Base-by-base conservation (phyloP, 345 rosid genomes). In the Lepidium aucheri region DNA sequence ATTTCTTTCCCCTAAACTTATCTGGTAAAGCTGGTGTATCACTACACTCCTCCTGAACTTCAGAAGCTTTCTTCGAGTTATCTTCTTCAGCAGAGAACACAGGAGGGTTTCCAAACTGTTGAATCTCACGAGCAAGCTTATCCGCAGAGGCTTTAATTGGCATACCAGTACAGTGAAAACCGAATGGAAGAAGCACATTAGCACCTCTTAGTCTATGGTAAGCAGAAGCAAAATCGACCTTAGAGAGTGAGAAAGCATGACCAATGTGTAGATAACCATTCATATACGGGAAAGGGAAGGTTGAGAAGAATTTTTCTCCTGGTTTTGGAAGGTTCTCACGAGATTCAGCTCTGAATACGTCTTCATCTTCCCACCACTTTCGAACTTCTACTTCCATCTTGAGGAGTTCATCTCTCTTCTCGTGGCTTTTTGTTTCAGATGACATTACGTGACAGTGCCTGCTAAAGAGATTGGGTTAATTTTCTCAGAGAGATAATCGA, bases 121-220 rank as follows among this genome's bases (percentile, higher is more conserved):
- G 44, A 15, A 88, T 81, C 76, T 93, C 98, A 24, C 95, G 77
- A 7, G 76, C 71, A 63, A 93, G 91, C 59, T 93, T 93, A 79
- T 87, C 98, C 2, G 98, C 97, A 1, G 96, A 84, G 32, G 98
- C 98, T 82, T 92, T 90, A 34, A 92, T 92, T 3, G 96, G 98
- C 97, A 90, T 92, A 40, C 98, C 98, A 18, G 98, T 92, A 65
- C 97, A 89, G 62, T 92, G 97, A 53, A 92, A 92, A 28, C 78
- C 97, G 76, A 92, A 92, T 0, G 98, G 98, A 26, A 90, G 74
- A 2, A 92, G 82, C 62, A 89, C 96, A 69, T 90, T 92, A 42
- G 86, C 90, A 5, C 97, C 97, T 57, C 84, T 78, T 15, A 92
- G 61, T 75, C 98, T 81, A 70, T 89, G 97, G 51, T 77, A 92